Evolutionary conservation across 805 yeast species (phyloP).

Genomic region (Sugiyamaella floridensis): DNA sequence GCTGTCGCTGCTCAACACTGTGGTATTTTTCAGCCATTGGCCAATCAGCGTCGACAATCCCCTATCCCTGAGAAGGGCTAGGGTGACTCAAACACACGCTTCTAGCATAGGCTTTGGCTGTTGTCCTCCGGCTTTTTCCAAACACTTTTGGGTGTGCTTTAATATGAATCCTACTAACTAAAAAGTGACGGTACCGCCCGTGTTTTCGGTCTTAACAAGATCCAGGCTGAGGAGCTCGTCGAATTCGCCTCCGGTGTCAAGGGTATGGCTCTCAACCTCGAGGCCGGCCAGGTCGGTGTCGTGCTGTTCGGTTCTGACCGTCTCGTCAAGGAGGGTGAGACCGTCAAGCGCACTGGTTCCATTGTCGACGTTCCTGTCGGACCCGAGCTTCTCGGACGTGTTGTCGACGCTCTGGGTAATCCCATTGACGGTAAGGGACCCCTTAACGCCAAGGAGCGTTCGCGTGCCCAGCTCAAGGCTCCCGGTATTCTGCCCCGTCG

Average conservation of each 20-base stretch:
- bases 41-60: background rate
- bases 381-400: constrained; percentile 97
- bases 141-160: background rate
- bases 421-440: constrained; percentile 99
- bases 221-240: constrained; percentile 99
- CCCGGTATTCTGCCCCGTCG: constrained; percentile 99
- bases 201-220: constrained; percentile 98
- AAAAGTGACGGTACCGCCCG: constrained; percentile 99
- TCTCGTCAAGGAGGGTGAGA: constrained; percentile 97
- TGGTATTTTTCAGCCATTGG: background rate
- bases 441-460: constrained; percentile 69
- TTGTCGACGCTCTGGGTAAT: constrained; percentile 97
- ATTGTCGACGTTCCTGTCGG: constrained; percentile 99
- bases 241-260: constrained; percentile 99
- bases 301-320: constrained; percentile 99
- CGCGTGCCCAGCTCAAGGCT: constrained; percentile 98
- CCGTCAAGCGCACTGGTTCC: constrained; percentile 99
- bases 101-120: no score
- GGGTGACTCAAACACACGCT: no score
- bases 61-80: background rate
- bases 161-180: background rate
- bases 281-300: constrained; percentile 99
- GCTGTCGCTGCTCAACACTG: background rate
- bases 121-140: background rate
- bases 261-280: constrained; percentile 99